Evolutionary conservation across 805 yeast species (phyloP).

Genomic region (Debaryomyces tyrocola): DNA sequence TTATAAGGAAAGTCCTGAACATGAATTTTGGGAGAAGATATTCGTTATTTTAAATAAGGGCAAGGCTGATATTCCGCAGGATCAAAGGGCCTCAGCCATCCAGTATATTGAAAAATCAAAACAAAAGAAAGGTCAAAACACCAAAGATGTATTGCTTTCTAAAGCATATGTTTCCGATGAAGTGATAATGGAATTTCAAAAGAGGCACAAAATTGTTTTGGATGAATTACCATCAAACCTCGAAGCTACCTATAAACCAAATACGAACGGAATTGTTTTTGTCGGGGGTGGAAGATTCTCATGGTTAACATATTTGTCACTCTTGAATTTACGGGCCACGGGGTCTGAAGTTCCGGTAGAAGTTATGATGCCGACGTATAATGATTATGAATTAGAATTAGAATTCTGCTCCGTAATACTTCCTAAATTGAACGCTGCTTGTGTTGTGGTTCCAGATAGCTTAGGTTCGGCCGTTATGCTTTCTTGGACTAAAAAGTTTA

Average conservation of each 20-base stretch:
- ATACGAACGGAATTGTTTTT: slow-evolving; percentile 30
- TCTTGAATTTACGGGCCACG: slow-evolving; percentile 31
- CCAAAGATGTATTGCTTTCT: slow-evolving; percentile 24
- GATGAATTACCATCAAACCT: slow-evolving; percentile 22
- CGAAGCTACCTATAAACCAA: slow-evolving; percentile 18
- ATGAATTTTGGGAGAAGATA: slow-evolving; percentile 27
- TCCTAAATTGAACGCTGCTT: slow-evolving; percentile 62
- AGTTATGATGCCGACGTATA: slow-evolving; percentile 32
- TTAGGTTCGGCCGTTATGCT: slow-evolving; percentile 54
- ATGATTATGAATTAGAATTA: slow-evolving; percentile 30
- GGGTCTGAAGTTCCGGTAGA: slow-evolving; percentile 43
- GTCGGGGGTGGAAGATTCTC: slow-evolving; percentile 38
- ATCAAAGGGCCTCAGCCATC: slow-evolving; percentile 15
- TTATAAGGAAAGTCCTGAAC: slow-evolving; percentile 13
- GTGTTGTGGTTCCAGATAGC: slow-evolving; percentile 53
- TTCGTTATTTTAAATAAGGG: slow-evolving; percentile 22
- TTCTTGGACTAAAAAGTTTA: slow-evolving; percentile 38
- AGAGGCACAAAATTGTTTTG: slow-evolving; percentile 20
- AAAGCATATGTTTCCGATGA: slow-evolving; percentile 25
- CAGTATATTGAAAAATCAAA: slow-evolving; percentile 18
- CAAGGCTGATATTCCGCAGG: slow-evolving; percentile 13
- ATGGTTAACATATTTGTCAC: slow-evolving; percentile 35
- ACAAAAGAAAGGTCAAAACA: slow-evolving; percentile 16
- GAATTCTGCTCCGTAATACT: slow-evolving; percentile 57
- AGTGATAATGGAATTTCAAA: slow-evolving; percentile 19